Conservation (phyloP, 208 protist genomes). For the Acanthamoeba royreba region DNA sequence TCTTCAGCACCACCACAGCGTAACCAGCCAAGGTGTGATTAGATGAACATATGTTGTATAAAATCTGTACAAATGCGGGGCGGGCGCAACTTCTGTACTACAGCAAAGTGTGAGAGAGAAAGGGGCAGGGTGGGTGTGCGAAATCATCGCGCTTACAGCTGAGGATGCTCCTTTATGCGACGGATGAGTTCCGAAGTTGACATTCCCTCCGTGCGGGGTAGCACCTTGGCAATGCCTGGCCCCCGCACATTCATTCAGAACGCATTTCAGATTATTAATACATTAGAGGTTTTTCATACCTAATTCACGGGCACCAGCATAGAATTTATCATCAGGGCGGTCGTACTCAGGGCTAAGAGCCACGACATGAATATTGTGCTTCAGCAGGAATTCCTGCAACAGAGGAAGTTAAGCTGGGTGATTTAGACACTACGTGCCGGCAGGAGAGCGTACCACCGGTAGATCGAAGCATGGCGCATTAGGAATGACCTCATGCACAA, state of each 20-base stretch:
- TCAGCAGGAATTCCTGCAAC: slow-evolving; percentile 81
- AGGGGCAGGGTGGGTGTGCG: no score
- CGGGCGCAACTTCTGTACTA: no score
- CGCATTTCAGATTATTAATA: not conserved
- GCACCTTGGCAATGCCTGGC: slow-evolving; percentile 86
- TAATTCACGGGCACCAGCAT: not conserved
- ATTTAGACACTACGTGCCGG: not conserved
- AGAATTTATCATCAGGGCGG: not conserved
- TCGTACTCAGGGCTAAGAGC: slow-evolving; percentile 90
- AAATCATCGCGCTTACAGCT: not conserved
- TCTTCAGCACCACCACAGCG: no score
- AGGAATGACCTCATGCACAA: slow-evolving; percentile 88
- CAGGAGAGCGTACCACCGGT: slow-evolving; percentile 56
- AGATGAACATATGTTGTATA: no score
- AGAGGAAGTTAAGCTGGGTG: not conserved
- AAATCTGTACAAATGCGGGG: no score
- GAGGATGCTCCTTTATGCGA: not conserved
- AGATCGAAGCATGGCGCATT: slow-evolving; percentile 86
- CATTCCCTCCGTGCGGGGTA: slow-evolving; percentile 89
- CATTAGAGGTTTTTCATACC: not conserved
- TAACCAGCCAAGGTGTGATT: no score
- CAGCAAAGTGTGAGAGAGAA: no score
- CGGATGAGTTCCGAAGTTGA: slow-evolving; percentile 86
- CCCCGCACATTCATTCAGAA: not conserved
- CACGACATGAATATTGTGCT: slow-evolving; percentile 91